Conservation (phyloP, 805 yeast genomes). For the Hanseniaspora mollemarum region DNA sequence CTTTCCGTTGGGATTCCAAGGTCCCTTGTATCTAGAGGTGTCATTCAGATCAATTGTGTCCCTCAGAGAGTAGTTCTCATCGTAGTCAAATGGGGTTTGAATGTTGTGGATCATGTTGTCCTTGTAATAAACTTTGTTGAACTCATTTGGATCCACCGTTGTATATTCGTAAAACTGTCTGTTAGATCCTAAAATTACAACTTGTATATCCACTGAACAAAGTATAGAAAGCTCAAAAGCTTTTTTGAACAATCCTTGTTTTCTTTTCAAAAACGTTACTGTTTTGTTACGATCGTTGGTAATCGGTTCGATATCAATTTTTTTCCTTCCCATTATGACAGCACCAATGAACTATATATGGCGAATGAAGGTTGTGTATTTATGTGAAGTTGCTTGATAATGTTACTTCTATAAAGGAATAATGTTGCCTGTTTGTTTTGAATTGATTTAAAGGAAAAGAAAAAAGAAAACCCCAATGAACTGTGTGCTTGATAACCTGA, state of each 20-base stretch:
- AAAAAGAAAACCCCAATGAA: no score
- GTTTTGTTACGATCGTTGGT: slow-evolving; percentile 66
- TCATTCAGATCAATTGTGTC: slow-evolving; percentile 19
- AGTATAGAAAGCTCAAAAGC: slow-evolving; percentile 59
- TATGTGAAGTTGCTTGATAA: no score
- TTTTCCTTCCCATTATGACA: slow-evolving; percentile 86
- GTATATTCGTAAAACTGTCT: slow-evolving; percentile 77
- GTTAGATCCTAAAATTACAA: slow-evolving; percentile 72
- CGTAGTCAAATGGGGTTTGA: slow-evolving; percentile 57
- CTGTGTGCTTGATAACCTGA: no score
- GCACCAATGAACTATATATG: no score
- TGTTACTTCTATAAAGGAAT: no score
- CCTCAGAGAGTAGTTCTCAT: slow-evolving; percentile 38
- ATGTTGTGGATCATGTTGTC: slow-evolving; percentile 38
- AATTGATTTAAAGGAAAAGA: no score
- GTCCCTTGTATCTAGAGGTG: slow-evolving; percentile 15
- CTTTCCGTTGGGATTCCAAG: slow-evolving; percentile 13
- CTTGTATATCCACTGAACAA: slow-evolving; percentile 88
- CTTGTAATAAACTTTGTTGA: slow-evolving; percentile 35
- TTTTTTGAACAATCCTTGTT: slow-evolving; percentile 79
- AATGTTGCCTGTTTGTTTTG: no score
- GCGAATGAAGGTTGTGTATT: no score
- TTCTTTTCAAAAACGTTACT: slow-evolving; percentile 77
- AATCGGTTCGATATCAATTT: slow-evolving; percentile 84
- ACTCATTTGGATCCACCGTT: slow-evolving; percentile 49